These are phyloP conservation scores for Tripterygium wilfordii DNA, from an alignment of 177 flowering plant genomes.

Conservation along the genomic window DNA sequence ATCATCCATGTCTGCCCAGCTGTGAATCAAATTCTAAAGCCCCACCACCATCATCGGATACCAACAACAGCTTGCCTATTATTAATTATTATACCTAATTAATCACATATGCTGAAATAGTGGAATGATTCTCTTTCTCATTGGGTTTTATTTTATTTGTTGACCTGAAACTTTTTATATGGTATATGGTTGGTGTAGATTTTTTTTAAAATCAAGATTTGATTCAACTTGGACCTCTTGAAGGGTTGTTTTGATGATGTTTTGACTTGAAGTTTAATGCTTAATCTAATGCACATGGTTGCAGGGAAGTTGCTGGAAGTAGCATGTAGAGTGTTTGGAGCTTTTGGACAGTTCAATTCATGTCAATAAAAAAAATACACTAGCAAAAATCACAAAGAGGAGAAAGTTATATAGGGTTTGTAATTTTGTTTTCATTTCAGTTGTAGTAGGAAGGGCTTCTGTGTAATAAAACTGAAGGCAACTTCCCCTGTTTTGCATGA, in stretches of 20 bases:
- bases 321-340: conserved; percentile 56
- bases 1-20: not conserved
- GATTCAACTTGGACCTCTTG: not conserved
- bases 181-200: not conserved
- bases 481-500: too few species aligned
- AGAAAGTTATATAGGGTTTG: too few species aligned
- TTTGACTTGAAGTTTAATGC: conserved; percentile 1
- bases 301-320: conserved; percentile 80
- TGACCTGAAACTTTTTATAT: conserved; percentile 1
- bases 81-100: not conserved
- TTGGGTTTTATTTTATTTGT: not conserved
- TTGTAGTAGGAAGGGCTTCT: not conserved
- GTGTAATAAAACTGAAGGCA: not conserved
- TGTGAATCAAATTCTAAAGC: conserved; percentile 12
- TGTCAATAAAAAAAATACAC: conserved; percentile 41
- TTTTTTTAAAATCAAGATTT: too few species aligned
- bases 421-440: not conserved
- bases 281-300: conserved; percentile 2
- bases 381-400: conserved; percentile 3
- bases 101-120: too few species aligned
- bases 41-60: conserved; percentile 8
- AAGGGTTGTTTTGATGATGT: too few species aligned
- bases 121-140: conserved; percentile 1
- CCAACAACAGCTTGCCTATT: conserved; percentile 10
- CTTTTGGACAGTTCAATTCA: conserved; percentile 53